These are phyloP conservation scores for Sporopachydermia lactativora DNA, from an alignment of 805 yeast genomes.

Conservation along the genomic window DNA sequence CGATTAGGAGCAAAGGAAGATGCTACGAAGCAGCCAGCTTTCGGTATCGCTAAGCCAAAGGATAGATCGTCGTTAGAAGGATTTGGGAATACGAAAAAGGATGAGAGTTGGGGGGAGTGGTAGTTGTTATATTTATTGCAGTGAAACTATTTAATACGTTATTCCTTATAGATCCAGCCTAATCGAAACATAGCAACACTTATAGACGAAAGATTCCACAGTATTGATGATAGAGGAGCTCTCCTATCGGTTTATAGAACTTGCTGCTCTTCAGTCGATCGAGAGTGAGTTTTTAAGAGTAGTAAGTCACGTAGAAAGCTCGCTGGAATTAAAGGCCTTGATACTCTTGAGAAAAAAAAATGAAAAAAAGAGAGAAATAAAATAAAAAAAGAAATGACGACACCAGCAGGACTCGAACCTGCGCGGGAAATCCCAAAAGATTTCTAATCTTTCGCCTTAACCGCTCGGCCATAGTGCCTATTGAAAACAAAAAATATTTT, in stretches of 20 bases:
- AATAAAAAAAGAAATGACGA: background rate
- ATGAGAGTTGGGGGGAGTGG: constrained; percentile 36
- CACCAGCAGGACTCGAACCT: constrained; percentile 1
- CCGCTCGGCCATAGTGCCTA: constrained; percentile 42
- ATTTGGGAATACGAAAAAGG: constrained; percentile 24
- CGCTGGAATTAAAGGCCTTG: no score
- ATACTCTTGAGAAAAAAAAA: background rate
- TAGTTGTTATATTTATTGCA: constrained; percentile 63
- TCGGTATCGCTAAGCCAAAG: constrained; percentile 47
- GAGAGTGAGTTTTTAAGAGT: no score
- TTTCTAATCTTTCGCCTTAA: constrained; percentile 51
- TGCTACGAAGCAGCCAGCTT: constrained; percentile 35
- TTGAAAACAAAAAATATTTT: no score
- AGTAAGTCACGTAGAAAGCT: no score
- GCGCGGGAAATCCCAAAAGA: constrained; percentile 33
- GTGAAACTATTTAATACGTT: no score
- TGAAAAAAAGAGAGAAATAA: background rate
- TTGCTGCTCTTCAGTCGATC: no score
- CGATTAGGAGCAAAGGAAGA: constrained; percentile 3
- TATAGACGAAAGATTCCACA: no score
- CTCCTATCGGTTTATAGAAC: no score
- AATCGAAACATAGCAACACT: no score
- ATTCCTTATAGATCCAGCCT: no score
- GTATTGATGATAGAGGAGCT: no score
- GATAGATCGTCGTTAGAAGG: constrained; percentile 46